phyloP scores from a whole-genome alignment of 1,284 basidiomycete species.

The Melampsora americana region DNA sequence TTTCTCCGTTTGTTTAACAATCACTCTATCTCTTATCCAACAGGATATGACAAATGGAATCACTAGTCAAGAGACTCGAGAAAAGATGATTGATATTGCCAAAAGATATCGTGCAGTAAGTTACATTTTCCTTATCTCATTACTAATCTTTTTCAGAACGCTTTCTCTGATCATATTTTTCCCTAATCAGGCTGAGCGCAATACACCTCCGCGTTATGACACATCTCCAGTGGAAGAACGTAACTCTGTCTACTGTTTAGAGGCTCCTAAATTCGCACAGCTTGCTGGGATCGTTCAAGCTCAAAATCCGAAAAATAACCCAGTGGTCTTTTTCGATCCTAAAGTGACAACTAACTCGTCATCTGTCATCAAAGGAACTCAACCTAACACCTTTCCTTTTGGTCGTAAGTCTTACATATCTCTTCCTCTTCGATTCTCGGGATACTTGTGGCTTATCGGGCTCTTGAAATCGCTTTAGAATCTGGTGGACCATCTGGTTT shows the following conservation, averaged over 20 bases:
- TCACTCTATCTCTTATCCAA: not conserved
- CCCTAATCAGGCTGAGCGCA: slow-evolving; percentile 22
- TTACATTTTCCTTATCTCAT: too few relatives aligned
- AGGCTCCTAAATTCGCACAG: slow-evolving; percentile 12
- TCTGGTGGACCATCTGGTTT: too few relatives aligned
- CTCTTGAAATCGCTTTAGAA: not conserved
- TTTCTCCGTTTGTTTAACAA: not conserved
- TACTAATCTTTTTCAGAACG: not conserved
- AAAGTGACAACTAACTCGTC: slow-evolving; percentile 12
- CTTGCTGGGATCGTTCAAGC: slow-evolving; percentile 19
- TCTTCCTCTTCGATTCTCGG: too few relatives aligned
- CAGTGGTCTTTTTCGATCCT: slow-evolving; percentile 27
- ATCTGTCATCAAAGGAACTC: slow-evolving; percentile 20
- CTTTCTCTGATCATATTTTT: not conserved
- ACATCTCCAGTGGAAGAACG: not conserved
- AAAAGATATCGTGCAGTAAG: slow-evolving; percentile 19
- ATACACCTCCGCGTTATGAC: slow-evolving; percentile 7
- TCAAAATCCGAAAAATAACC: slow-evolving; percentile 28
- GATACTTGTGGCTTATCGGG: not conserved
- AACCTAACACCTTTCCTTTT: slow-evolving; percentile 30
- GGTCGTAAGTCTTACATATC: slow-evolving; percentile 3
- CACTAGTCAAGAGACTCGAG: not conserved
- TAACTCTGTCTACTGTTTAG: slow-evolving; percentile 37
- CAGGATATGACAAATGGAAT: slow-evolving; percentile 21
- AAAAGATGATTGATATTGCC: slow-evolving; percentile 26